Base-by-base conservation (phyloP, 495 filamentous ascomycete species). In the Saxophila tyrrhenica region DNA sequence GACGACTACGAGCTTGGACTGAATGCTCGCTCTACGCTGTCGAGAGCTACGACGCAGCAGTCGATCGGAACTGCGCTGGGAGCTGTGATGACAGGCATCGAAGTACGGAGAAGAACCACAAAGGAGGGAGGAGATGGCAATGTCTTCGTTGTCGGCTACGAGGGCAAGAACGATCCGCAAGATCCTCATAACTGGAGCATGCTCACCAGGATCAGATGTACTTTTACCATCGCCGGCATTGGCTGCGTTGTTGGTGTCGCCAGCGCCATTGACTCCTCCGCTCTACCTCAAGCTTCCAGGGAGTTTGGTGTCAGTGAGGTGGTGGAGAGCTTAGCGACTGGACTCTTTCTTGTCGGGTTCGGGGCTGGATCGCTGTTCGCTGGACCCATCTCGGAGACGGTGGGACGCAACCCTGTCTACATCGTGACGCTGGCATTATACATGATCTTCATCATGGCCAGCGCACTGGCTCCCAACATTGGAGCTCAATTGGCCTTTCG, bases 291-390 rank as follows among this genome's bases (percentile, higher is more conserved):
- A 54, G 75, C 73, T 5, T 65, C 68, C 5, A 63, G 57, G 3
- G 72, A 71, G 1, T 80, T 79, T 54, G 67, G 71, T 5, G 75
- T 78, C 19, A 72, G 70, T 50, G 69, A 77, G 25, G 74, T 80
- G 2, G 70, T 72, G 0, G 78, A 77, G 51, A 72, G 73, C 17
- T 64, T 83, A 2, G 71, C 73, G 25, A 76, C 72, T 19, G 64
- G 77, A 3, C 44, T 84, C 1, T 87, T 79, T 56, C 69, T 88
- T 0, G 64, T 80, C 32, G 84, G 82, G 2, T 85, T 85, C 59
- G 81, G 78, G 0, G 62, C 71, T 15, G 84, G 78, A 0, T 67
- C 75, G 0, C 56, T 79, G 1, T 66, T 77, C 41, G 71, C 73
- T n/a, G 75, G 76, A 10, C 76, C 77, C 0, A 52, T 79, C 10